Percentiles rank a stretch among this genome's conserved stretches.
These are phyloP conservation scores for Cladophialophora immunda DNA, from an alignment of 2,329 filamentous ascomycete species.

Conservation along the genomic window DNA sequence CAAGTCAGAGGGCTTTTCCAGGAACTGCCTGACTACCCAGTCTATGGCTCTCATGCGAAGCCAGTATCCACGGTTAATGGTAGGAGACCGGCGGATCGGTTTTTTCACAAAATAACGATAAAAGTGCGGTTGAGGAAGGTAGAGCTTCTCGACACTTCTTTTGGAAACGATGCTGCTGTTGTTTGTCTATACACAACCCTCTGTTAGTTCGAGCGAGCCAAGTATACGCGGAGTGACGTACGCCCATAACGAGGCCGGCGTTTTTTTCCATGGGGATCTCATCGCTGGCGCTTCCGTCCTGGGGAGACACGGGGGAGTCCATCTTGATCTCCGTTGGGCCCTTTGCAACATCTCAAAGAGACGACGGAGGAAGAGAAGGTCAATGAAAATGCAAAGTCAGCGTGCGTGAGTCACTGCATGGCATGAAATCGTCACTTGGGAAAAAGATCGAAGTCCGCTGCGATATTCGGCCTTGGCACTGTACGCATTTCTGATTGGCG, in stretches of 20 bases:
- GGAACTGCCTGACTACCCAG: slow-evolving; percentile 75
- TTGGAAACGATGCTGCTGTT: slow-evolving; percentile 93
- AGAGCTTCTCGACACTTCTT: slow-evolving; percentile 87
- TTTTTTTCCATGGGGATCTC: slow-evolving; percentile 48
- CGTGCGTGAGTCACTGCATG: slow-evolving; percentile 9
- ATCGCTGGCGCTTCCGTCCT: slow-evolving; percentile 25
- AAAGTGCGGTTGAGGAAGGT: slow-evolving; percentile 82
- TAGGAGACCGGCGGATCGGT: slow-evolving; percentile 80
- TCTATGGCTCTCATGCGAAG: slow-evolving; percentile 85
- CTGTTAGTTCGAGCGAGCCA: neutral
- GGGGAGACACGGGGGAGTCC: slow-evolving; percentile 25
- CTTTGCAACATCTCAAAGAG: neutral
- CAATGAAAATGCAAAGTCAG: slow-evolving; percentile 4
- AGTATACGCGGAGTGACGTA: slow-evolving; percentile 45
- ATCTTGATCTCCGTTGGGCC: slow-evolving; percentile 19
- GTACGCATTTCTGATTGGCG: slow-evolving; percentile 20
- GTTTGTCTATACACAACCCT: slow-evolving; percentile 69
- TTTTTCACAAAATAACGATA: slow-evolving; percentile 89
- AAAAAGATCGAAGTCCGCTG: neutral
- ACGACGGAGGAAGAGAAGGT: neutral
- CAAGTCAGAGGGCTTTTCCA: slow-evolving; percentile 60
- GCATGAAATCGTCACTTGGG: slow-evolving; percentile 6
- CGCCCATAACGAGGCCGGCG: slow-evolving; percentile 64
- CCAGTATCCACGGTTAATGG: slow-evolving; percentile 92
- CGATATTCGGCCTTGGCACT: slow-evolving; percentile 20